These are phyloP conservation scores for Ogataea populi-albae DNA, from an alignment of 805 yeast genomes.

Conservation along the genomic window DNA sequence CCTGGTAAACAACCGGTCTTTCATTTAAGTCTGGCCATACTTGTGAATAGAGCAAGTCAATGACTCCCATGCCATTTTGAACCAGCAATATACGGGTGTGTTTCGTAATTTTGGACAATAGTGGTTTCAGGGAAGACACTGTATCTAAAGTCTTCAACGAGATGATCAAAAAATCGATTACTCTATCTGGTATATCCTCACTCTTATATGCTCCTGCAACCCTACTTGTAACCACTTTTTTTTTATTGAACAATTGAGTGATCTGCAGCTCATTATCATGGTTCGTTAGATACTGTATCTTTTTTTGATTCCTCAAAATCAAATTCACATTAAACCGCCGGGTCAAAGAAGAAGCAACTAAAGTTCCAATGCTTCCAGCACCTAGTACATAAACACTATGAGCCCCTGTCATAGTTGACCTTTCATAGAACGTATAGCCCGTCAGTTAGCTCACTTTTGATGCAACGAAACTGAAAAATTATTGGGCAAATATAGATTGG, in stretches of 20 bases:
- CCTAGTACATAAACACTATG: constrained; percentile 33
- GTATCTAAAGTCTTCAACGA: constrained; percentile 83
- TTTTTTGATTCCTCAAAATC: constrained; percentile 26
- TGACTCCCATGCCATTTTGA: constrained; percentile 86
- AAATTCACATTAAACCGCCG: constrained; percentile 22
- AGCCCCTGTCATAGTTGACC: no score
- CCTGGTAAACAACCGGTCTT: constrained; percentile 65
- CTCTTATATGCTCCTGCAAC: constrained; percentile 17
- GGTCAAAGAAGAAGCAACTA: constrained; percentile 27
- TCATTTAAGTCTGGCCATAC: constrained; percentile 48
- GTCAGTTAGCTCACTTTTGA: no score
- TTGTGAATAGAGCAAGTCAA: constrained; percentile 45
- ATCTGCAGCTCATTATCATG: constrained; percentile 21
- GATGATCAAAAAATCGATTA: constrained; percentile 46
- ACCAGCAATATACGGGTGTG: constrained; percentile 59
- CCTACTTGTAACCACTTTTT: constrained; percentile 9
- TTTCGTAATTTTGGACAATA: constrained; percentile 45
- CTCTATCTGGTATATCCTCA: constrained; percentile 19
- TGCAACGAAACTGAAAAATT: no score
- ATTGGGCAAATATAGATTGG: no score
- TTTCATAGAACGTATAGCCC: no score
- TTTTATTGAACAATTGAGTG: constrained; percentile 25
- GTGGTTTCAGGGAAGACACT: constrained; percentile 54
- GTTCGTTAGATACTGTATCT: constrained; percentile 18
- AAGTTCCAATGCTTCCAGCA: constrained; percentile 36